Evolutionary conservation across 164 flowering plant genomes (phyloP).

Genomic region (Pachysandra terminalis): DNA sequence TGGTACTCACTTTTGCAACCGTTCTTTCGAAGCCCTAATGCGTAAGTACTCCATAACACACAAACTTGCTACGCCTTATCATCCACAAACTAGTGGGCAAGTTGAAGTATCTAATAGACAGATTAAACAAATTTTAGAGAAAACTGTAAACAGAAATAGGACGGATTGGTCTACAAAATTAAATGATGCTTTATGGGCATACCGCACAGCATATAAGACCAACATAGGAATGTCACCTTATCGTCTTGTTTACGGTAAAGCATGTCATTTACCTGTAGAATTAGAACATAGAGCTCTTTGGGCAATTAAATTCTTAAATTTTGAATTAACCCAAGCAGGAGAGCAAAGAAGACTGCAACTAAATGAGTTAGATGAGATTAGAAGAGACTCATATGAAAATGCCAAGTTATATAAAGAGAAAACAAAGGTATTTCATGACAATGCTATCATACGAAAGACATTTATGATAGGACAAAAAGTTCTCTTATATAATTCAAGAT

Average conservation of each 20-base stretch:
- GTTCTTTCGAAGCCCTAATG: not conserved
- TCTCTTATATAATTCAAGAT: too few relatives aligned
- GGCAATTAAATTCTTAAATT: not conserved
- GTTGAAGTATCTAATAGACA: not conserved
- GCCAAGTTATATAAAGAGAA: too few relatives aligned
- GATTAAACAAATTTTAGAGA: not conserved
- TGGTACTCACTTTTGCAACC: not conserved
- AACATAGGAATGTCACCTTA: not conserved
- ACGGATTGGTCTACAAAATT: not conserved
- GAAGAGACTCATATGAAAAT: too few relatives aligned
- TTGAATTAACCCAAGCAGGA: not conserved
- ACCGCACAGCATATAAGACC: not conserved
- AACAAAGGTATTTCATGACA: too few relatives aligned
- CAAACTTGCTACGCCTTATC: not conserved
- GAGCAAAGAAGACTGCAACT: too few relatives aligned
- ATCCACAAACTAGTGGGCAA: not conserved
- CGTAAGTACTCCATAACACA: not conserved
- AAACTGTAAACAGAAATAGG: not conserved
- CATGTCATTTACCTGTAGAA: not conserved
- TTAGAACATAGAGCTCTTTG: not conserved
- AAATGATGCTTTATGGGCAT: not conserved
- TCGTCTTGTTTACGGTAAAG: not conserved
- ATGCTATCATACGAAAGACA: too few relatives aligned
- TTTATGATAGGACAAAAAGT: too few relatives aligned
- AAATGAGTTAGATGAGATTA: too few relatives aligned